Evolutionary conservation across 345 rosid species (phyloP).

Genomic region (Bretschneidera sinensis): DNA sequence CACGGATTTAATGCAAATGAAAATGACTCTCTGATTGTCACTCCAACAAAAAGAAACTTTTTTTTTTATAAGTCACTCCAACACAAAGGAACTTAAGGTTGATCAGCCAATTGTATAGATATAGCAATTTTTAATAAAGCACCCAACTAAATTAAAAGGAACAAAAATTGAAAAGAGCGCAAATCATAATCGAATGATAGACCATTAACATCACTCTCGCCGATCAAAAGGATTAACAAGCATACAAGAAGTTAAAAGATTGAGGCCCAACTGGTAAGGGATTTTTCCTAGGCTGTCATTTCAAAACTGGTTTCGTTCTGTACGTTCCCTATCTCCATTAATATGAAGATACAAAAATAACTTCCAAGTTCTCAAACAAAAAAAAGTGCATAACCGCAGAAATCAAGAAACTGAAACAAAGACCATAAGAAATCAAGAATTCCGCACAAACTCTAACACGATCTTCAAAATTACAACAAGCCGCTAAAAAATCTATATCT

Average conservation of each 20-base stretch:
- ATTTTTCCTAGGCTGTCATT: not conserved
- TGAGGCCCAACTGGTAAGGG: not conserved
- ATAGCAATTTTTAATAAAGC: no score
- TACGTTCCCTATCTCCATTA: not conserved
- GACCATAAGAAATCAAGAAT: not conserved
- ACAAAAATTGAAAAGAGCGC: no score
- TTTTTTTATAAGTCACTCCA: no score
- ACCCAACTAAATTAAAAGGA: no score
- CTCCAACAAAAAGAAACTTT: no score
- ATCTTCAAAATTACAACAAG: not conserved
- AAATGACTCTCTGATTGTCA: not conserved
- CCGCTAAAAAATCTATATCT: not conserved
- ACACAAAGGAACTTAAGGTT: not conserved
- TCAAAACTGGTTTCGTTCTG: not conserved
- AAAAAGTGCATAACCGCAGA: not conserved
- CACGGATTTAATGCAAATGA: not conserved
- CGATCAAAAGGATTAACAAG: not conserved
- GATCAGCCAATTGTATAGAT: not conserved
- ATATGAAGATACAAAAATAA: no score
- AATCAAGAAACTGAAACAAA: not conserved
- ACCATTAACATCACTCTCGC: not conserved
- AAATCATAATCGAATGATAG: not conserved
- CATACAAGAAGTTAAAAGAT: not conserved
- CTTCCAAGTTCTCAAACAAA: not conserved
- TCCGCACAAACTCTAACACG: not conserved